phyloP scores from a whole-genome alignment of 1,284 basidiomycete genomes.

The Albatrellus sp. region DNA sequence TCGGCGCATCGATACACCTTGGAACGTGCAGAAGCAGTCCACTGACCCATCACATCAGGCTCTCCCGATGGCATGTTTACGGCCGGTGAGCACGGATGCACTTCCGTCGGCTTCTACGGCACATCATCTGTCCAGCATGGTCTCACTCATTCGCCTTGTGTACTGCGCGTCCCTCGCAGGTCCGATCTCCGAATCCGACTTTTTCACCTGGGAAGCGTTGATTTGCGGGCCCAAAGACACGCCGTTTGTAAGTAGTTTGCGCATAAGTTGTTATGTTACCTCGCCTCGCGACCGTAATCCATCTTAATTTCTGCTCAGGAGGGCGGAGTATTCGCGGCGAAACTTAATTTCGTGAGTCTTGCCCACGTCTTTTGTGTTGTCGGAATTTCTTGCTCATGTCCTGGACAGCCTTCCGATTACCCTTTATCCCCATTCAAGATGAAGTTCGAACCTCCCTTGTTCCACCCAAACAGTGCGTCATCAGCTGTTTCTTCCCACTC shows the following conservation, averaged over 20 bases:
- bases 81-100: slow-evolving; percentile 44
- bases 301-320: slow-evolving; percentile 40
- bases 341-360: slow-evolving; percentile 76
- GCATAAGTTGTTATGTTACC: neutral
- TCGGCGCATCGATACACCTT: no score
- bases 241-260: slow-evolving; percentile 63
- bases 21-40: no score
- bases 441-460: slow-evolving; percentile 93
- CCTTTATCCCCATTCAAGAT: slow-evolving; percentile 96
- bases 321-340: slow-evolving; percentile 92
- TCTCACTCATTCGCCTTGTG: neutral
- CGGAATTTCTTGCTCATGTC: neutral
- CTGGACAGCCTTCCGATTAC: slow-evolving; percentile 73
- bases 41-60: slow-evolving; percentile 30
- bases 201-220: slow-evolving; percentile 97
- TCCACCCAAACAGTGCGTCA: slow-evolving; percentile 90
- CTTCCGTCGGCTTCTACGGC: neutral
- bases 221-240: slow-evolving; percentile 96
- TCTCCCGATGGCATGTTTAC: slow-evolving; percentile 90
- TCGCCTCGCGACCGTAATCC: neutral
- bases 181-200: slow-evolving; percentile 88
- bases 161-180: slow-evolving; percentile 28
- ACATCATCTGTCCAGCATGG: neutral
- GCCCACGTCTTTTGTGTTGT: slow-evolving; percentile 4
- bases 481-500: neutral